A percentile compares a stretch with the other conserved stretches of the same genome.
Conservation (phyloP, 208 protist species). For the Lotmaria passim region DNA sequence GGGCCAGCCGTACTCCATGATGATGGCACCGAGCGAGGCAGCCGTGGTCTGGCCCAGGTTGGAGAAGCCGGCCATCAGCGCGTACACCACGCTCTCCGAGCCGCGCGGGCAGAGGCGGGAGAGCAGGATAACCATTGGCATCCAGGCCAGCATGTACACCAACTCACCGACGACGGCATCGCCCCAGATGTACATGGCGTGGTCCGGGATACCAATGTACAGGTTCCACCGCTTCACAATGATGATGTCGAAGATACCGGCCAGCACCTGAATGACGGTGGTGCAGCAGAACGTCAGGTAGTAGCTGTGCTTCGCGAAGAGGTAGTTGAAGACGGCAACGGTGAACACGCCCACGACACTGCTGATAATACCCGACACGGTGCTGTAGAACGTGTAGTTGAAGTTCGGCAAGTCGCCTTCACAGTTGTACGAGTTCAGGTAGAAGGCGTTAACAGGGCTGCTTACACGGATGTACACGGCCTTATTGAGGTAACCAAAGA, state of each 20-base stretch:
- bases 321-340: constrained; percentile 55
- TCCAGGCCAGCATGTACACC: constrained; percentile 67
- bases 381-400: constrained; percentile 69
- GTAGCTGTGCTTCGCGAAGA: constrained; percentile 61
- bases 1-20: constrained; percentile 65
- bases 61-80: constrained; percentile 82
- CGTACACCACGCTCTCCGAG: constrained; percentile 79
- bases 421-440: constrained; percentile 52
- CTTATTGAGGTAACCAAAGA: constrained; percentile 57
- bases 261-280: constrained; percentile 47
- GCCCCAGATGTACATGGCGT: constrained; percentile 75
- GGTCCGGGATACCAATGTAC: constrained; percentile 56
- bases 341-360: constrained; percentile 40
- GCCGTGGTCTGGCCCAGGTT: constrained; percentile 73
- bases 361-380: constrained; percentile 48
- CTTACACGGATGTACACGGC: constrained; percentile 49
- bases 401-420: constrained; percentile 65
- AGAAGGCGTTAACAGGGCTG: constrained; percentile 53
- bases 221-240: constrained; percentile 81
- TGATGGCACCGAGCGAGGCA: constrained; percentile 42
- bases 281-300: constrained; percentile 60
- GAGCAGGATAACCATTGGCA: constrained; percentile 79
- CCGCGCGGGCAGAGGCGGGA: constrained; percentile 82
- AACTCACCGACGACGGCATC: constrained; percentile 69
- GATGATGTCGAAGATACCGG: constrained; percentile 71